phyloP scores from a whole-genome alignment of 257 asterid genomes.

The Linaria vulgaris region DNA sequence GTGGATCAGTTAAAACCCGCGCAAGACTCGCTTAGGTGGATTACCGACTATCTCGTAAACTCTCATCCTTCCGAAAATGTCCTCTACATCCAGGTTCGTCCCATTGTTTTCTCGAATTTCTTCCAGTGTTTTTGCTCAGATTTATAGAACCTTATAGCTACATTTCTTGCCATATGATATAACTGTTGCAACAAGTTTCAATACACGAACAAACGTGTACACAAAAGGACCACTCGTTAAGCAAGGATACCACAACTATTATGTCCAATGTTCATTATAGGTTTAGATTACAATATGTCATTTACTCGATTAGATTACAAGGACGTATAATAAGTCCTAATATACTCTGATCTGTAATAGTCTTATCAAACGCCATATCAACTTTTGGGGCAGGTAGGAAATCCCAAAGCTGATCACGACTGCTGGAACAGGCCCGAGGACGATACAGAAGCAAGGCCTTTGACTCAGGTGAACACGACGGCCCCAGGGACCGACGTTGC shows the following conservation, averaged over 20 bases:
- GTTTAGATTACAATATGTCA: too few relatives aligned
- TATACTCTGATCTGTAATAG: too few relatives aligned
- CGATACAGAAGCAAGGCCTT: constrained; percentile 58
- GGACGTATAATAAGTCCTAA: too few relatives aligned
- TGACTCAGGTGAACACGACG: constrained; percentile 58
- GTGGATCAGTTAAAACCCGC: constrained; percentile 63
- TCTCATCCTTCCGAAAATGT: constrained; percentile 69
- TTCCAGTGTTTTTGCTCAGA: background rate
- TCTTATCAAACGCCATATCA: background rate
- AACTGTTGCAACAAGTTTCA: too few relatives aligned
- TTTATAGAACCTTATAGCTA: too few relatives aligned
- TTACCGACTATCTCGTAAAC: constrained; percentile 75
- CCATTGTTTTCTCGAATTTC: background rate
- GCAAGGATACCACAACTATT: too few relatives aligned
- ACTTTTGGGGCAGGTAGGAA: constrained; percentile 64
- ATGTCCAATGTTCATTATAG: too few relatives aligned
- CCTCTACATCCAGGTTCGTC: constrained; percentile 73
- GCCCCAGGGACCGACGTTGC: constrained; percentile 83
- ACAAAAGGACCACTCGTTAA: too few relatives aligned
- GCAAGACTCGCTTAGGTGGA: constrained; percentile 69
- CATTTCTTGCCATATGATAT: too few relatives aligned
- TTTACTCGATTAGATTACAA: too few relatives aligned
- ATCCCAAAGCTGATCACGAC: constrained; percentile 56
- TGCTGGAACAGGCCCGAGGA: constrained; percentile 90
- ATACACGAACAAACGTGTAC: too few relatives aligned